Base-by-base conservation (phyloP, 768 basidiomycete genomes). In the Naganishia vishniacii region DNA sequence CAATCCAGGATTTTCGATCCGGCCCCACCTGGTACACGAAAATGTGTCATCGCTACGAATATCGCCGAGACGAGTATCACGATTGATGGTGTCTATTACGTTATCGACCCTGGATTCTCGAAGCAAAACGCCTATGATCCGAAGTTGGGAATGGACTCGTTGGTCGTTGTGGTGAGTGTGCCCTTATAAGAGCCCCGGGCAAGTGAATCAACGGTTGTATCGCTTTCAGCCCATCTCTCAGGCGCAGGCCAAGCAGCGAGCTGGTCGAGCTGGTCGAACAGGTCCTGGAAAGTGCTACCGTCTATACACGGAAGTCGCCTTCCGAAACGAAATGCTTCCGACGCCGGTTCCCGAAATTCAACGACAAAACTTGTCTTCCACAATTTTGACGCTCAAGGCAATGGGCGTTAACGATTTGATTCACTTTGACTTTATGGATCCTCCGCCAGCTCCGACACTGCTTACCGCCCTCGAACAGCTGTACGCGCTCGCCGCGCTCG, bases 101-200 rank as follows among this genome's bases (percentile, higher is more conserved):
- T 99, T 70, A 87, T 99, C 67, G 95, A 99, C 74, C 94, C 95
- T 1, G 95, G 95, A 13, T 98, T 99, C 80, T 87, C 91, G 37
- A 99, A 99, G 78, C 95, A 99, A 78, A 98, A 97, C 73, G 94
- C 93, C 0, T 99, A 95, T 75, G 95, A 99, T 74, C 92, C 95
- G 20, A 83, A 90, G 59, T 80, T 98, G 67, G 95, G 93, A 68
- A 98, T 99, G 95, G 95, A 99, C 79, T 97, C 93, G 13, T 83
- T 99, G 61, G 88, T 97, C 59, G 94, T 98, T 32, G 97, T 93
- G 84, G 78, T 79, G 62, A 69, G 77, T 74, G 20, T 26, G 16
- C 40, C 13, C 29, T 31, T 26, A 8, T 23, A 5, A 25, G 45
- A 12, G 32, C 45, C 9, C 41, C 42, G 20, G n/a, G n/a, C n/a